phyloP scores from a whole-genome alignment of 148 eudicot species.

The Silene latifolia region DNA sequence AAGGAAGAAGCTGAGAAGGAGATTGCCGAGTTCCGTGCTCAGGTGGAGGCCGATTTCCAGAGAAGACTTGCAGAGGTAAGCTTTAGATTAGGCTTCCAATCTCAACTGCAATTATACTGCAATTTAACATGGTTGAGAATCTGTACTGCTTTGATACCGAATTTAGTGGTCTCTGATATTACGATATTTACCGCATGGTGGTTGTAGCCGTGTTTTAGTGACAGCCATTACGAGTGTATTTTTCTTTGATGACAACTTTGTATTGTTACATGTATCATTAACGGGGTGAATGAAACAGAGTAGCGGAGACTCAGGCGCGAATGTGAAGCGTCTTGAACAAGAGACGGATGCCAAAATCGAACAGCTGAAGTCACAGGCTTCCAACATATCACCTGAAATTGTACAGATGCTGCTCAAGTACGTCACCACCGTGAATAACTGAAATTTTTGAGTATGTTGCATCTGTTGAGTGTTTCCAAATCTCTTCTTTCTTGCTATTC shows the following conservation, averaged over 20 bases:
- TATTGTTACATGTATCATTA: background rate
- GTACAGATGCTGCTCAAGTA: constrained; percentile 84
- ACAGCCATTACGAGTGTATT: too few relatives aligned
- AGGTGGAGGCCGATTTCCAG: constrained; percentile 74
- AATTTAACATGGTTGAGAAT: background rate
- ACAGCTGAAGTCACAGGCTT: constrained; percentile 59
- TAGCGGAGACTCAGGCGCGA: constrained; percentile 95
- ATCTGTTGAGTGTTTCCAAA: background rate
- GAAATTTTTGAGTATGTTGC: constrained; percentile 15
- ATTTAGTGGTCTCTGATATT: too few relatives aligned
- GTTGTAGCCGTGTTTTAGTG: too few relatives aligned
- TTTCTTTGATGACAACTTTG: background rate
- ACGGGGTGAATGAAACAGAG: constrained; percentile 43
- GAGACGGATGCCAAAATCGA: constrained; percentile 75
- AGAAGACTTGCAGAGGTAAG: constrained; percentile 70
- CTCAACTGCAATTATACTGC: background rate
- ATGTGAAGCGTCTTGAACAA: constrained; percentile 86
- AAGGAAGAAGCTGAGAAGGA: constrained; percentile 93
- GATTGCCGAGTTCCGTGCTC: constrained; percentile 80
- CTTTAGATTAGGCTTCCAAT: background rate
- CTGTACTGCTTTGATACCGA: too few relatives aligned
- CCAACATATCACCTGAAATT: constrained; percentile 71
- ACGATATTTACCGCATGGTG: too few relatives aligned
- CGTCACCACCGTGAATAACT: constrained; percentile 71
- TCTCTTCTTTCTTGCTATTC: constrained; percentile 10